These are phyloP conservation scores for Abortiporus biennis DNA, from an alignment of 1,284 basidiomycete species.

Conservation along the genomic window DNA sequence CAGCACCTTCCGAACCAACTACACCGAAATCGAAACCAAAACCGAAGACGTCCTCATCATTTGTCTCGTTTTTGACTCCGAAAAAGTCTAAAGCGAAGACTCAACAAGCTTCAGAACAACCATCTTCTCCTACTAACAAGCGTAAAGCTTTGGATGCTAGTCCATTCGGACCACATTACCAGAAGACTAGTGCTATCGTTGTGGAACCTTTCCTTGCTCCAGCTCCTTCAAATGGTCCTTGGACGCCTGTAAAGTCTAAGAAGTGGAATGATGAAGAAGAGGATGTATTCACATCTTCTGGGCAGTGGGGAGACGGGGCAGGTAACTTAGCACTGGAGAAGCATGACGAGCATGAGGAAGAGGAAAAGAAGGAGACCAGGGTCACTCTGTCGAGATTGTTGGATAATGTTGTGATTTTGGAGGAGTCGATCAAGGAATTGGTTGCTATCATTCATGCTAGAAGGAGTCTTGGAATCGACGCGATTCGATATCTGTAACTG, in stretches of 20 bases:
- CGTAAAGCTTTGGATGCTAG: conserved; percentile 53
- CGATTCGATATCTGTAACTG: conserved; percentile 65
- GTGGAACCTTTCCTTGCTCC: conserved; percentile 71
- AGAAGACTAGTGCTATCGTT: conserved; percentile 63
- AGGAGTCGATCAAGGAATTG: conserved; percentile 94
- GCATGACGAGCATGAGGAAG: conserved; percentile 27
- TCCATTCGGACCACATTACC: conserved; percentile 85
- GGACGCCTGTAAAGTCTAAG: conserved; percentile 49
- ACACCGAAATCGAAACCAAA: conserved; percentile 49
- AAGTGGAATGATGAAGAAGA: conserved; percentile 57
- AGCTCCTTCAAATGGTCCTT: conserved; percentile 50
- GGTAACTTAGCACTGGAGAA: too few relatives aligned
- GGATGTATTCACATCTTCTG: conserved; percentile 54
- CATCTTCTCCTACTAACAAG: conserved; percentile 31
- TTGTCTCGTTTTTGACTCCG: conserved; percentile 77
- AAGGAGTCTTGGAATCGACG: conserved; percentile 83
- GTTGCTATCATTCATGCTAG: conserved; percentile 84
- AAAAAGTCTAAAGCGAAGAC: conserved; percentile 52
- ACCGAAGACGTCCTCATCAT: conserved; percentile 42
- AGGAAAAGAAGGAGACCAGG: conserved; percentile 27
- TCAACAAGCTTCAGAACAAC: conserved; percentile 12
- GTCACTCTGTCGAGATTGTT: conserved; percentile 80
- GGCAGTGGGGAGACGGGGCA: conserved; percentile 41
- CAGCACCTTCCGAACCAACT: conserved; percentile 19
- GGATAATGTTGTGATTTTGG: conserved; percentile 93